Conservation (phyloP, 129 eudicot genomes). For the Flaveria trinervia region DNA sequence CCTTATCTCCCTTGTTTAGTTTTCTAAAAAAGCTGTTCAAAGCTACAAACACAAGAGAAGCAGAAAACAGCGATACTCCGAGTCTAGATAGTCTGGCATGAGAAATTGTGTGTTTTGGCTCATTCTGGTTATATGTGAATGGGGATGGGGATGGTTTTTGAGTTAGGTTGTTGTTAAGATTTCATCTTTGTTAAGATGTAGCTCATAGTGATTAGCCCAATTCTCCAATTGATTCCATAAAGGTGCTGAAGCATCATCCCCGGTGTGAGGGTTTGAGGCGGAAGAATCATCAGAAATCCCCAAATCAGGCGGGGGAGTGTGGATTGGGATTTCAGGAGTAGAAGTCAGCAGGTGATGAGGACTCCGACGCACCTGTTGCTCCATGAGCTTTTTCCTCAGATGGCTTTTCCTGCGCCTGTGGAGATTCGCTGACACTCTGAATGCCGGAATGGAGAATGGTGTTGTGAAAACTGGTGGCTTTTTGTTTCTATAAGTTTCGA, state of each 20-base stretch:
- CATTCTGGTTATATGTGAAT: too few relatives aligned
- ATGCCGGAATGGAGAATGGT: not conserved
- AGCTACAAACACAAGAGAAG: conserved; percentile 47
- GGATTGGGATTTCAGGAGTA: conserved; percentile 24
- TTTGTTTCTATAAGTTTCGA: not conserved
- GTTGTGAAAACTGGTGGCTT: not conserved
- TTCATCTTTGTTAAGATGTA: conserved; percentile 65
- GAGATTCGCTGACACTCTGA: conserved; percentile 54
- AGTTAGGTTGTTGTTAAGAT: conserved; percentile 15
- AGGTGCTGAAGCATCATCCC: not conserved
- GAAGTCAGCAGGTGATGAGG: not conserved
- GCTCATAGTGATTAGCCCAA: conserved; percentile 67
- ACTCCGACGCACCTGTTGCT: conserved; percentile 44
- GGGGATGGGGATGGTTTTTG: too few relatives aligned
- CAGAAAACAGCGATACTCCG: conserved; percentile 55
- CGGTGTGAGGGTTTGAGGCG: not conserved
- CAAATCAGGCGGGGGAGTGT: not conserved
- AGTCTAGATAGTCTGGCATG: conserved; percentile 40
- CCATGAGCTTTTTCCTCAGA: conserved; percentile 61
- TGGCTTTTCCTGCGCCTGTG: conserved; percentile 54
- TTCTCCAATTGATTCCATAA: conserved; percentile 49
- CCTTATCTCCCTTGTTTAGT: conserved; percentile 26
- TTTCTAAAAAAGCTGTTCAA: conserved; percentile 39
- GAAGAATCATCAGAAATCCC: conserved; percentile 5
- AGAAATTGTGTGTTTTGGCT: too few relatives aligned